Conservation (phyloP, 2,329 filamentous ascomycete genomes). For the Neofusicoccum ribis region DNA sequence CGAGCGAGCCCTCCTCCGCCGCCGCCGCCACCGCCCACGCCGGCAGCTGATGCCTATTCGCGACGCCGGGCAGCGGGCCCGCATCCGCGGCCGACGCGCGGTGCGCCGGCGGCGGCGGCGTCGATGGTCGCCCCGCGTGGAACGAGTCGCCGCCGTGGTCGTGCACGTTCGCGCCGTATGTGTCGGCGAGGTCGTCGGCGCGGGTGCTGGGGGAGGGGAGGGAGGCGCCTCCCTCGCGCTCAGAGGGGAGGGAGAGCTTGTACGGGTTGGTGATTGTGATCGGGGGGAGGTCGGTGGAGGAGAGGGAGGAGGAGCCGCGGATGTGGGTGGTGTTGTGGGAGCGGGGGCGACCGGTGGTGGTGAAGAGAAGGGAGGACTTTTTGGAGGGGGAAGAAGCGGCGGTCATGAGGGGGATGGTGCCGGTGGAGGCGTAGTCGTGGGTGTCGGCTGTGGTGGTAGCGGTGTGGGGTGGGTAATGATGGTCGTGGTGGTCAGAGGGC, state of each 20-base stretch:
- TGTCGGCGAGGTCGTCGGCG: no score
- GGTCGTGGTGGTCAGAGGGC: constrained; percentile 14
- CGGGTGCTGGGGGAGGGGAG: not conserved
- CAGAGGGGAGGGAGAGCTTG: constrained; percentile 9
- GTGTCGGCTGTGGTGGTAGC: no score
- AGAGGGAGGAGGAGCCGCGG: not conserved
- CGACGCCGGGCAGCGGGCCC: no score
- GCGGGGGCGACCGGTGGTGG: not conserved
- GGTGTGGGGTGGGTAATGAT: not conserved
- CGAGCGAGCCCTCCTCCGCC: no score
- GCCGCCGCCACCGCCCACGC: no score
- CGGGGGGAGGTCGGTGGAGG: not conserved
- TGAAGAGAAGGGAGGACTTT: not conserved
- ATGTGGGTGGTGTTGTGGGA: not conserved
- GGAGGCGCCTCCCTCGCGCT: not conserved
- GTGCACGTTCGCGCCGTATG: constrained; percentile 1
- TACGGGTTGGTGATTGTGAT: constrained; percentile 5
- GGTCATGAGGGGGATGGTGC: not conserved
- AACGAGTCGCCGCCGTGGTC: not conserved
- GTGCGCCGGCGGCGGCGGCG: constrained; percentile 16
- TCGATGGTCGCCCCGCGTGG: not conserved
- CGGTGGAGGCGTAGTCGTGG: not conserved
- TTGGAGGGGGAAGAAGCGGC: not conserved
- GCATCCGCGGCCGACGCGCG: no score
- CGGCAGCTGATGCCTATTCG: no score